Base-by-base conservation (phyloP, 495 filamentous ascomycete species). In the Daldinia caldariorum region DNA sequence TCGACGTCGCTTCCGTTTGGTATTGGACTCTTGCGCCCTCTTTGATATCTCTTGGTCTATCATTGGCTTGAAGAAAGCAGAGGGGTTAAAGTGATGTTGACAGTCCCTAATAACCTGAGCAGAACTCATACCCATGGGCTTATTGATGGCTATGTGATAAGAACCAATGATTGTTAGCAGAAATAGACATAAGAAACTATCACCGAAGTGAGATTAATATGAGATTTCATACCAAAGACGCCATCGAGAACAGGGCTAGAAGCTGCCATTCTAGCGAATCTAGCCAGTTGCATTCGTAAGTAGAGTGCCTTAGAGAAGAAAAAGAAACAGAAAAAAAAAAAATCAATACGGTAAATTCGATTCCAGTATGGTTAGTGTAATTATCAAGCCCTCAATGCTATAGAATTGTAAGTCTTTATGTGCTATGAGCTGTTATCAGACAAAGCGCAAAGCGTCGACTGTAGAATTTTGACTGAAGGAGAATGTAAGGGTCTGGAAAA, bases 51-150 rank as follows among this genome's bases (percentile, higher is more conserved):
- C 91, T 20, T 82, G 74, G 4, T 85, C 76, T 18, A 98, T 79
- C 85, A 90, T 90, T 13, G 93, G 90, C 10, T 82, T 81, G 80
- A 98, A 98, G 61, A 89, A 75, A 7, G 80, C 69, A 26, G 95
- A 97, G n/a, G 87, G 86, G 67, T 92, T 91, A 86, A 98, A 95
- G 76, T 89, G 84, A 31, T 78, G 77, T 78, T 97, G 92, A 45
- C 95, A 86, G 69, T 91, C 88, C 71, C 94, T 92, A 70, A 99
- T 86, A 2, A 92, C 92, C 78, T 95, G 90, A 64, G 93, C 93
- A 31, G 94, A 97, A 79, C 88, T 90, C 71, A 94, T 85, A 72
- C 88, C 88, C 71, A 89, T 80, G 50, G 95, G 95, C 81, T 99
- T 99, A 83, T 99, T 93, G 77, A 97, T 89, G 76, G 92, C 95